Base-by-base conservation (phyloP, 768 basidiomycete species). In the Leccinellum rugosiceps region DNA sequence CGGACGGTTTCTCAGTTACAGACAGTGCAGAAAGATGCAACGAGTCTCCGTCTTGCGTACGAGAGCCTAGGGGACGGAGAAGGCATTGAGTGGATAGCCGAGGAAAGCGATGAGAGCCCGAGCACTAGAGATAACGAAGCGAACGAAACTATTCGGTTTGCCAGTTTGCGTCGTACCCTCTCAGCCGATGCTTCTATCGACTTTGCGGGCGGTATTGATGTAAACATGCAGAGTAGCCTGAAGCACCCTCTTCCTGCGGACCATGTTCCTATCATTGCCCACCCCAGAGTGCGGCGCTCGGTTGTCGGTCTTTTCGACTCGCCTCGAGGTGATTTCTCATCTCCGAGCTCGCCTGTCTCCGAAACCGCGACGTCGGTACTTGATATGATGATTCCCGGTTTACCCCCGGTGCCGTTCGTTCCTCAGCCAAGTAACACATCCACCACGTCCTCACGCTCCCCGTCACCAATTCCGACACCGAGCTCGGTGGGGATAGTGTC, bases 21-120 rank as follows among this genome's bases (percentile, higher is more conserved):
- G n/a, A 80, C 80, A 4, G 87, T 89, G 10, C 87, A 90, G 62
- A 78, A 81, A 57, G 88, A 92, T 63, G 85, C 86, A 2, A 81
- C 88, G 48, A 81, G 80, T 53, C 90, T 93, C 59, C 78, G 79
- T 47, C 81, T 81, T 54, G 80, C 84, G 6, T 92, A 91, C 60
- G 88, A 90, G 58, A 84, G 76, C 54, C 77, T 92, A 35, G 79
- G 79, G 23, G 83, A 85, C 46, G 79, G 77, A 13, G 78, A 78
- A 51, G 75, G 78, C 32, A 71, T 65, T 17, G 67, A 74, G 47
- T 72, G 72, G 71, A 15, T 63, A 6, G 62, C 79, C 14, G 83
- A 86, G 52, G 72, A 82, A 43, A 76, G 79, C 30, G 67, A 78
- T 28, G 57, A 56, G 14, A 69, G 72, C 35, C 62, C 61, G 48